Evolutionary conservation across 2,329 filamentous ascomycete species (phyloP), one percentile per base, ranked within the genome.

Genomic region (Pyrenochaeta sp.): DNA sequence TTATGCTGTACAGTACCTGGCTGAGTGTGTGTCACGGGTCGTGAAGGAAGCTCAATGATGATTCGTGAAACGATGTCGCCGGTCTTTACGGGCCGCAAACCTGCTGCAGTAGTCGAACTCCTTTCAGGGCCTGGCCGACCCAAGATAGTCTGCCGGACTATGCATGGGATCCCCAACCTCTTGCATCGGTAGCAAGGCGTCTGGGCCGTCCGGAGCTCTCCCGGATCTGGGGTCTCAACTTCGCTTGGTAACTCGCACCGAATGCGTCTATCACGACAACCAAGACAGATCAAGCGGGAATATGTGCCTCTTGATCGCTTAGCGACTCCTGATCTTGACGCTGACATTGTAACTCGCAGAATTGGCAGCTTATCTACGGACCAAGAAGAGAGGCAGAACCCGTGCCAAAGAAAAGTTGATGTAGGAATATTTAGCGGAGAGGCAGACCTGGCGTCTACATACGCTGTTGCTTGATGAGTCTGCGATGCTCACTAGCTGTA

Each of bases 211-310:
- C 43, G 48, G 55, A 58, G 51, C 46, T 61, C 51, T 44, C 58
- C 58, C 45, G 43, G 49, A 41, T 51, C 46, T 44, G 58, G 55
- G 18, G 47, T 44, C 30, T 61, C 58, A 39, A 56, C 55, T 14
- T 56, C 46, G 45, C 39, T 58, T 32, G 51, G 55, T 48, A 61
- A 51, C 35, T 61, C 58, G 52, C 58, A 61, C 23, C 55, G 51
- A 54, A 59, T 61, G 48, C 58, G 55, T 35, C 58, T 58, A 32
- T 61, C 58, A 46, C 55, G 52, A 54, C 58, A 61, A n/a, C 58
- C 58, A 32, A 61, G 41, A 43, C 58, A 61, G 45, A 61, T 61
- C 42, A 61, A 51, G 30, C 58, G 55, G 49, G 58, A 61, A 52
- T 61, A 61, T 49, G 37, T 42, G 36, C 46, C 55, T 52, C 54